Base-by-base conservation (phyloP, 176 grass and related monocot species). In the Oryza coarctata region DNA sequence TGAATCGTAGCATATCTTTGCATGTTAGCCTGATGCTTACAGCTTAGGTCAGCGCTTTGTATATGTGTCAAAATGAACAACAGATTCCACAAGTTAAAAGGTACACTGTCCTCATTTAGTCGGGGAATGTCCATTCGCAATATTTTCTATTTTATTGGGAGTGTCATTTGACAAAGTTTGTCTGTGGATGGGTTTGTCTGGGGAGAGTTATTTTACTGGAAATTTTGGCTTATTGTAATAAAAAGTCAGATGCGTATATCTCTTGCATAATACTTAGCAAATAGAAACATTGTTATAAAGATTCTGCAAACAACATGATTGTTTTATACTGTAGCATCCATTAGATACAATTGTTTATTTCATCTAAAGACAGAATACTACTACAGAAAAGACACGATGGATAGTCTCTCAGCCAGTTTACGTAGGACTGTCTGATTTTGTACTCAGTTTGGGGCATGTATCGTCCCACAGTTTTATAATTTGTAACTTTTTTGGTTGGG, bases 1-100 rank as follows among this genome's bases (percentile, higher is more conserved):
- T 60, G 43, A 62, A 83, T 41, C 3, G 45, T 66, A 36, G 67
- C 61, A 22, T 79, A 88, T 88, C 86, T 32, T 15, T 44, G 14
- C 33, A 28, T 36, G 65, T 57, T 70, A 20, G n/a, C 72, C 18
- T 8, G 50, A 55, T 55, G 50, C 50, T 55, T 55, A 55, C 50
- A 55, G 20, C 50, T 55, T 55, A 55, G 18, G 50, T 55, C 50
- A 55, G n/a, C 50, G 50, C 50, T 55, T 55, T 55, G 50, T 55
- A 55, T 52, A 55, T 55, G 50, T n/a, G 50, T 7, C 18, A 55
- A 55, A 22, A 22, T 55, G 7, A 22, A 55, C 3, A 55, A 20
- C 18, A n/a, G 49, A 12, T 52, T 52, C 17, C 15, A 55, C 18
- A 55, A 55, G 50, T 55, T 55, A 55, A 55, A 55, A 55, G 20